A percentile compares a stretch with the other conserved stretches of the same genome.
Conservation (phyloP, 257 asterid genomes). For the Petunia secreta region DNA sequence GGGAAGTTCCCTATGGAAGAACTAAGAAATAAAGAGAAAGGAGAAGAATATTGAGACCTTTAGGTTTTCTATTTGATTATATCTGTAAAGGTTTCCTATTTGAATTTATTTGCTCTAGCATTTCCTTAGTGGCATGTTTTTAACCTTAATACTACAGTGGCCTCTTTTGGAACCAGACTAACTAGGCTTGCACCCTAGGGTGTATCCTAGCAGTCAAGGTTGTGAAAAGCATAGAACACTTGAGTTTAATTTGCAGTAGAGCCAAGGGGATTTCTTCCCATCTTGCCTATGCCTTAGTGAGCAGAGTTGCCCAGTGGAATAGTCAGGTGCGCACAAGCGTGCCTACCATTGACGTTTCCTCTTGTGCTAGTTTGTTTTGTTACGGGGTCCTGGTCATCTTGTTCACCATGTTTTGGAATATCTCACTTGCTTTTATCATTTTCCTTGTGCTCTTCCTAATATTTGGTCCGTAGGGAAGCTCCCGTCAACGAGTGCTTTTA, state of each 20-base stretch:
- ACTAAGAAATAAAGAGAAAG: neutral
- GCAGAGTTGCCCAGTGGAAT: no score
- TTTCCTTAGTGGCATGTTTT: neutral
- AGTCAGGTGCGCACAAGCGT: no score
- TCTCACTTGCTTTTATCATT: neutral
- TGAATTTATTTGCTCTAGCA: slow-evolving; percentile 14
- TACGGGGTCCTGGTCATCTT: no score
- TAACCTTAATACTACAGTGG: neutral
- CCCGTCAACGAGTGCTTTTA: no score
- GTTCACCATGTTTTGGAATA: no score
- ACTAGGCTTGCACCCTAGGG: neutral
- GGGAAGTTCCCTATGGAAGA: neutral
- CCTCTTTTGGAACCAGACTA: neutral
- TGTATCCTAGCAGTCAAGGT: neutral
- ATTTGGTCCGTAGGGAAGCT: neutral
- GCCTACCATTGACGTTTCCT: no score
- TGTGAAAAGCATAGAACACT: no score
- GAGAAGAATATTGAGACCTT: neutral
- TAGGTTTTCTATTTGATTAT: neutral
- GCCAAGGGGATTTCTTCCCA: no score
- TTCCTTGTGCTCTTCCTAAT: neutral
- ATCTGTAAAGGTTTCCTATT: neutral
- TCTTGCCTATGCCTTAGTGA: no score
- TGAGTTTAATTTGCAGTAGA: no score
- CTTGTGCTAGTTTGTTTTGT: neutral